Percentiles rank a stretch among this genome's conserved stretches.
These are phyloP conservation scores for Physocladia obscura DNA, from an alignment of 192 early-diverging fungal species.

Conservation along the genomic window DNA sequence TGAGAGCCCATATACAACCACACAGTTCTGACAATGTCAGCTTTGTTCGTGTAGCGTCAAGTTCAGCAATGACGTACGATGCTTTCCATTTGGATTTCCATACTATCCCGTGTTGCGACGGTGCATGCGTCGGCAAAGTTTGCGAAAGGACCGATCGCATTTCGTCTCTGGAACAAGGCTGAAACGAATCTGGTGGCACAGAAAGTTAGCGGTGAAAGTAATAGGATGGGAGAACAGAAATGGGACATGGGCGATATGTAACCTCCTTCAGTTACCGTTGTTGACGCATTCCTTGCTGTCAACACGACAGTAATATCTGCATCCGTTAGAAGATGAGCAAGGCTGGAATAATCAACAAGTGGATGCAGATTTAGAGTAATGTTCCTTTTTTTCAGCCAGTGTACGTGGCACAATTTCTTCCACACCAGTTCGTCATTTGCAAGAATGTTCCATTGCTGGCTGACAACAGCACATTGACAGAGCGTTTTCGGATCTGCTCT, in stretches of 20 bases:
- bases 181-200: background rate
- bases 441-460: no score
- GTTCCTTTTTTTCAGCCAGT: background rate
- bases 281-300: no score
- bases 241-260: no score
- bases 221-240: background rate
- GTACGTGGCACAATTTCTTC: background rate
- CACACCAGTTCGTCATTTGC: background rate
- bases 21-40: background rate
- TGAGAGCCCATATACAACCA: background rate
- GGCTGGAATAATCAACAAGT: background rate
- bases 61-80: conserved; percentile 20
- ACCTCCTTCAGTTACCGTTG: no score
- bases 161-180: background rate
- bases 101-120: background rate
- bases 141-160: background rate
- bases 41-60: background rate
- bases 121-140: background rate
- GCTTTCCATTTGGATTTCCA: conserved; percentile 24
- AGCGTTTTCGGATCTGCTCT: no score
- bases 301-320: background rate
- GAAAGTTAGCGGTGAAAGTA: background rate
- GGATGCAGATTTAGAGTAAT: background rate
- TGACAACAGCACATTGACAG: no score
- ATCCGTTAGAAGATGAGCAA: background rate